These are phyloP conservation scores for Plasmodium gonderi DNA, from an alignment of 169 alveolate species.

Conservation along the genomic window DNA sequence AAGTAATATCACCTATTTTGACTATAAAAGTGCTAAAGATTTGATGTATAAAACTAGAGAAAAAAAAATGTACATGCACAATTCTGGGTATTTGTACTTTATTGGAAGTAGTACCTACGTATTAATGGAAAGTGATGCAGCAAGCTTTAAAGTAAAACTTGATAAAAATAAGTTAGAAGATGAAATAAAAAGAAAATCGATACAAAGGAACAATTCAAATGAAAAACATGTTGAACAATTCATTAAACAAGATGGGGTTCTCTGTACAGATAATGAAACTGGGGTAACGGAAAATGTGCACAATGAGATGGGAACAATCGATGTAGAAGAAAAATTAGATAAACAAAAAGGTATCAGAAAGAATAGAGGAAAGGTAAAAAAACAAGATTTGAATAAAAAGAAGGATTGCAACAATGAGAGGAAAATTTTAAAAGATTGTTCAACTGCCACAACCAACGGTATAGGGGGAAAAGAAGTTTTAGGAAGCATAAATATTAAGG, in stretches of 20 bases:
- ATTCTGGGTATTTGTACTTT: conserved; percentile 20
- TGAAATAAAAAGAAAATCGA: not conserved
- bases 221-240: not conserved
- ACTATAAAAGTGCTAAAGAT: conserved; percentile 36
- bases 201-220: not conserved
- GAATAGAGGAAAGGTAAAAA: not conserved
- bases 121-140: conserved; percentile 51
- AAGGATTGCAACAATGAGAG: not conserved
- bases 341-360: not conserved
- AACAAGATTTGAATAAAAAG: not conserved
- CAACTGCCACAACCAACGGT: not conserved
- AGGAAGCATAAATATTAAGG: conserved; percentile 41
- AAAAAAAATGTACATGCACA: conserved; percentile 1
- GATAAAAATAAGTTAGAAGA: conserved; percentile 49
- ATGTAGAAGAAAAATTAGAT: not conserved
- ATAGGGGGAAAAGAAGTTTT: not conserved
- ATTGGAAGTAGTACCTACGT: conserved; percentile 50
- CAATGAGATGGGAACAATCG: not conserved
- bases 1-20: conserved; percentile 33
- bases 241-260: not conserved
- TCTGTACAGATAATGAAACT: not conserved
- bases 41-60: conserved; percentile 5
- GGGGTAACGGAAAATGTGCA: too few species aligned
- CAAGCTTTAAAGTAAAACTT: conserved; percentile 29
- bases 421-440: not conserved